Percentiles rank a stretch among this genome's conserved stretches.
Evolutionary conservation across 1,284 basidiomycete species (phyloP).

Genomic region (Naganishia albida): DNA sequence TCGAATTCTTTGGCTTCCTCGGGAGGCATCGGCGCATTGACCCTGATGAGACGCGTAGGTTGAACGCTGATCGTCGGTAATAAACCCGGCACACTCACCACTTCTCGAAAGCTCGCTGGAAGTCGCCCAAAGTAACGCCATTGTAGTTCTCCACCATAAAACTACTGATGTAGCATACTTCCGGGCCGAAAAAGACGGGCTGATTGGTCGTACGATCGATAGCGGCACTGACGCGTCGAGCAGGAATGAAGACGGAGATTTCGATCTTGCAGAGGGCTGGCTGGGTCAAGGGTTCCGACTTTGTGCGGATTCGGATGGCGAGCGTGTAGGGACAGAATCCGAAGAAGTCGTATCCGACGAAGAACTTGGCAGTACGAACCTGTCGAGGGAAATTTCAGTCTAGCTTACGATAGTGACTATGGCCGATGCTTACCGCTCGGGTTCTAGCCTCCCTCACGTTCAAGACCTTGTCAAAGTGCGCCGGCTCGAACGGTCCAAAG

Average conservation of each 20-base stretch:
- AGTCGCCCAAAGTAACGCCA: slow-evolving; percentile 30
- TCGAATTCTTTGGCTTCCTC: slow-evolving; percentile 31
- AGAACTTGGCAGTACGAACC: slow-evolving; percentile 32
- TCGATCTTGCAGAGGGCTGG: slow-evolving; percentile 29
- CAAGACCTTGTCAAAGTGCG: slow-evolving; percentile 25
- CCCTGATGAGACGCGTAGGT: background rate
- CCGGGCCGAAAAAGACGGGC: slow-evolving; percentile 25
- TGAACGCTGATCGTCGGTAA: background rate
- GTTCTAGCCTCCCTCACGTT: slow-evolving; percentile 16
- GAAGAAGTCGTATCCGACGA: slow-evolving; percentile 33
- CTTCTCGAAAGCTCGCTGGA: slow-evolving; percentile 28
- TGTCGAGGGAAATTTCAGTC: background rate
- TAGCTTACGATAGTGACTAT: background rate
- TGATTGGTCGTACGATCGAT: slow-evolving; percentile 24
- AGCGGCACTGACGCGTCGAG: slow-evolving; percentile 18
- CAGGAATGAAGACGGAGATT: slow-evolving; percentile 25
- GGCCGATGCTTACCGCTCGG: slow-evolving; percentile 13
- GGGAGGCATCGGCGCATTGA: slow-evolving; percentile 19
- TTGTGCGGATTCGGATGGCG: slow-evolving; percentile 23
- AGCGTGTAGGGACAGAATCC: slow-evolving; percentile 29
- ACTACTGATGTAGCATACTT: slow-evolving; percentile 25
- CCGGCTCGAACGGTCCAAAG: slow-evolving; percentile 21
- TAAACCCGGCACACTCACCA: slow-evolving; percentile 7
- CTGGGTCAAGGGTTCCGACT: slow-evolving; percentile 31
- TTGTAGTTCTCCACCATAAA: slow-evolving; percentile 31